phyloP scores from a whole-genome alignment of 441 rosid genomes.

The Raphanus hybrid region DNA sequence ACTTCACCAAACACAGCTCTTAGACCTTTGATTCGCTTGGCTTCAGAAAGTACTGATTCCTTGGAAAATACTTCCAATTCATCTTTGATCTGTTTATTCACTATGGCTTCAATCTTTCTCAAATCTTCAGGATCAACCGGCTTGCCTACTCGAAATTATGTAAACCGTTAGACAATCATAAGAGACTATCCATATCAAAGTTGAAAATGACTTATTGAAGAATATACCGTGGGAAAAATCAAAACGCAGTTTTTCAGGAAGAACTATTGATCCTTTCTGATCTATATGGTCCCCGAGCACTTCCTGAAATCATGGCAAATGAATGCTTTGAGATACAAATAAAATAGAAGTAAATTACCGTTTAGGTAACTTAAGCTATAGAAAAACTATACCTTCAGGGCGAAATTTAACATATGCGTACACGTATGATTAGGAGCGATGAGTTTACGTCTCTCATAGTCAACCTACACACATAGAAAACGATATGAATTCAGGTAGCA shows the following conservation, averaged over 20 bases:
- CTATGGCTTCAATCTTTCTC: conserved; percentile 85
- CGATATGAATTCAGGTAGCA: neutral
- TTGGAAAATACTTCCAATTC: conserved; percentile 84
- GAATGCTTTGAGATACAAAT: neutral
- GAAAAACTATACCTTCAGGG: conserved; percentile 72
- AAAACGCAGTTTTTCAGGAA: conserved; percentile 94
- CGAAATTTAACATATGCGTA: conserved; percentile 97
- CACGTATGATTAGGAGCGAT: conserved; percentile 98
- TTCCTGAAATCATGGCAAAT: conserved; percentile 58
- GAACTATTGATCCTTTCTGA: conserved; percentile 98
- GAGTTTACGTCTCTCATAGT: conserved; percentile 85
- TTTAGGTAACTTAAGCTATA: neutral
- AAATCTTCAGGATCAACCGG: conserved; percentile 79
- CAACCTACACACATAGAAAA: conserved; percentile 65
- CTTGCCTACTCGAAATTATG: conserved; percentile 59
- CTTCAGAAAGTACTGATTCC: conserved; percentile 82
- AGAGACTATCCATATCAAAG: neutral
- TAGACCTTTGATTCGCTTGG: conserved; percentile 77
- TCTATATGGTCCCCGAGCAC: conserved; percentile 96
- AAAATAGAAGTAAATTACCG: neutral
- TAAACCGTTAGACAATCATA: too few relatives aligned
- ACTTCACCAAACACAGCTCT: conserved; percentile 99
- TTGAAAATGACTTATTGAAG: neutral
- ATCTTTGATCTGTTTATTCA: conserved; percentile 85
- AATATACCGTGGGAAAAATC: conserved; percentile 96